phyloP scores from a whole-genome alignment of 495 filamentous ascomycete species.

The Penicillium longicatenatum region DNA sequence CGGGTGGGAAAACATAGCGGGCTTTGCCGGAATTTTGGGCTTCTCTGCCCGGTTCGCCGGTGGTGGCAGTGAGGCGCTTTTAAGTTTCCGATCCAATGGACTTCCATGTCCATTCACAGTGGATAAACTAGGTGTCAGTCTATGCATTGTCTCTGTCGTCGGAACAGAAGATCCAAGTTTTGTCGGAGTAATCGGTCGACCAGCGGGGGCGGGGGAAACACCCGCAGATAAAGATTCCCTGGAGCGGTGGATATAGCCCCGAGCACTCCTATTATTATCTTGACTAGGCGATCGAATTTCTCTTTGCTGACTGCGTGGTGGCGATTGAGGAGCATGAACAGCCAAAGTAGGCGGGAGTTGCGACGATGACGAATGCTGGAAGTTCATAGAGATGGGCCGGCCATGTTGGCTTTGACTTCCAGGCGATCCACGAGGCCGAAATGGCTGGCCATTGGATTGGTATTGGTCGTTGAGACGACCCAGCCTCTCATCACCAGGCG shows the following conservation, averaged over 20 bases:
- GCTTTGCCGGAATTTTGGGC: constrained; percentile 65
- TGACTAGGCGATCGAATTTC: constrained; percentile 14
- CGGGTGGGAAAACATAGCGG: constrained; percentile 35
- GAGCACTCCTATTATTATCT: constrained; percentile 30
- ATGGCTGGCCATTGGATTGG: constrained; percentile 23
- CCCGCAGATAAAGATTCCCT: constrained; percentile 33
- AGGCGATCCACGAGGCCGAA: constrained; percentile 38
- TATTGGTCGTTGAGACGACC: constrained; percentile 21
- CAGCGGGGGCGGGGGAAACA: constrained; percentile 46
- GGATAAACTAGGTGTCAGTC: constrained; percentile 50
- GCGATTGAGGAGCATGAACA: constrained; percentile 75
- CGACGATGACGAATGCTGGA: constrained; percentile 56
- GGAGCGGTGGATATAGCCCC: constrained; percentile 25
- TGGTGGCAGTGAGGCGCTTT: constrained; percentile 58
- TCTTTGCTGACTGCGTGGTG: constrained; percentile 50
- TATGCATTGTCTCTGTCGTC: constrained; percentile 50
- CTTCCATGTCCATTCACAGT: constrained; percentile 25
- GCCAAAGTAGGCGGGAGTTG: constrained; percentile 68
- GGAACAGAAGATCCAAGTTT: constrained; percentile 53
- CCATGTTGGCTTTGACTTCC: constrained; percentile 30
- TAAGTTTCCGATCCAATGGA: constrained; percentile 34
- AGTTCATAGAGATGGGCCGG: constrained; percentile 54
- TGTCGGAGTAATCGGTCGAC: constrained; percentile 50
- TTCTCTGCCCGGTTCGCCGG: constrained; percentile 82
- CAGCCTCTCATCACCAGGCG: constrained; percentile 34